These are phyloP conservation scores for Lodderomyces parapsilosis DNA, from an alignment of 1,139 yeast genomes.

Conservation along the genomic window DNA sequence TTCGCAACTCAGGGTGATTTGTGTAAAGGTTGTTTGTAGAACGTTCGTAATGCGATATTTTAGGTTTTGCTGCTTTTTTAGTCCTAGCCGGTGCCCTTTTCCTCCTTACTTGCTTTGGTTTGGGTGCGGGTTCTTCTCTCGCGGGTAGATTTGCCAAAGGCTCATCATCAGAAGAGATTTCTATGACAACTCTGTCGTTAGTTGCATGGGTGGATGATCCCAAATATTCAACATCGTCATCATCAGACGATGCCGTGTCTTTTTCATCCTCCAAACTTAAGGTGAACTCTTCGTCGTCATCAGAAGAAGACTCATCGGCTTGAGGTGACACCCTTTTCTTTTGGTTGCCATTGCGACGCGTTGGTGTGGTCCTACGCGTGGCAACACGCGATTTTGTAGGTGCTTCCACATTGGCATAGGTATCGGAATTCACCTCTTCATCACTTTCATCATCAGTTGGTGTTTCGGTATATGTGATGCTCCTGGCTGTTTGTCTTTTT, in stretches of 20 bases:
- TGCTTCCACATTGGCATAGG: conserved; percentile 12
- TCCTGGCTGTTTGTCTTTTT: conserved; percentile 17
- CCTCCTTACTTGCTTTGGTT: conserved; percentile 32
- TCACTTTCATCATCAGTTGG: conserved; percentile 17
- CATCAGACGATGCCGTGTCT: conserved; percentile 23
- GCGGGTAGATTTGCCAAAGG: conserved; percentile 21
- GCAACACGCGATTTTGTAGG: conserved; percentile 16
- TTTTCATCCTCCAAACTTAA: conserved; percentile 17
- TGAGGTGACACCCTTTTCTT: conserved; percentile 3
- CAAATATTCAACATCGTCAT: conserved; percentile 22
- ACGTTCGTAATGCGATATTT: conserved; percentile 65
- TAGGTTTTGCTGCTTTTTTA: conserved; percentile 44
- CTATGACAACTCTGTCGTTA: neutral
- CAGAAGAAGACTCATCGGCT: conserved; percentile 5
- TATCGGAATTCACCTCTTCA: conserved; percentile 12
- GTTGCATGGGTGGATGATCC: neutral
- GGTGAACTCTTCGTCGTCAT: conserved; percentile 22
- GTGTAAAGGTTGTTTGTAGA: conserved; percentile 65
- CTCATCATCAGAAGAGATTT: conserved; percentile 18
- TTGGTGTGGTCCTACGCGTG: conserved; percentile 16
- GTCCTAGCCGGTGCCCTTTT: conserved; percentile 7
- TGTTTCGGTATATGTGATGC: conserved; percentile 23
- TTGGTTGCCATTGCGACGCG: conserved; percentile 12
- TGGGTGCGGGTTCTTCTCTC: conserved; percentile 47
- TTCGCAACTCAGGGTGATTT: conserved; percentile 73